These are phyloP conservation scores for Hymenoscyphus albidus DNA, from an alignment of 2,329 filamentous ascomycete species.

Conservation along the genomic window DNA sequence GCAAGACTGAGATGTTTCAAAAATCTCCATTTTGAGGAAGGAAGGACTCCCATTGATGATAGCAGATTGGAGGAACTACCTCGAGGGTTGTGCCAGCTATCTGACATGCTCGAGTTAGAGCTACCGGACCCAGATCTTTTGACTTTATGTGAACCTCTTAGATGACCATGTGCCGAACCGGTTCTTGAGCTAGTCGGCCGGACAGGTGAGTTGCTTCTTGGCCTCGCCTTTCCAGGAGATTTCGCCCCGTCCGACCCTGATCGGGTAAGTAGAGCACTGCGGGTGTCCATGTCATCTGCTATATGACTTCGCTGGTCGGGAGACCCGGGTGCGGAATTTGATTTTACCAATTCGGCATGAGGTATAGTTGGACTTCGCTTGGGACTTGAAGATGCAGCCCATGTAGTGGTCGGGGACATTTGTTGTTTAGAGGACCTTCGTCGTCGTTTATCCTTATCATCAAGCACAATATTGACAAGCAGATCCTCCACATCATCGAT, in stretches of 20 bases:
- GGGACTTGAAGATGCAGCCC: slow-evolving; percentile 55
- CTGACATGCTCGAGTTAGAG: slow-evolving; percentile 75
- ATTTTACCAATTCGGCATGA: slow-evolving; percentile 63
- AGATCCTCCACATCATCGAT: slow-evolving; percentile 89
- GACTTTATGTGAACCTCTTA: slow-evolving; percentile 66
- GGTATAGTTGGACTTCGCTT: slow-evolving; percentile 60
- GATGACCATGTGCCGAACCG: slow-evolving; percentile 52
- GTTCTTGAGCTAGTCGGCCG: slow-evolving; percentile 74
- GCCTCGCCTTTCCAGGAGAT: slow-evolving; percentile 42
- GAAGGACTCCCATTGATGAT: slow-evolving; percentile 64
- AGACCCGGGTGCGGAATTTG: slow-evolving; percentile 57
- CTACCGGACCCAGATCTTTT: slow-evolving; percentile 87
- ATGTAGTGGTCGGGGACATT: slow-evolving; percentile 71
- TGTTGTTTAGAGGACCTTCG: slow-evolving; percentile 84
- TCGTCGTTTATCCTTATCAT: slow-evolving; percentile 91
- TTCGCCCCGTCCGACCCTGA: slow-evolving; percentile 33
- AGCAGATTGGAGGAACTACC: slow-evolving; percentile 78
- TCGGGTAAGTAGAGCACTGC: slow-evolving; percentile 26
- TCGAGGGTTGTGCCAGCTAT: slow-evolving; percentile 58
- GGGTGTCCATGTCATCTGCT: slow-evolving; percentile 24
- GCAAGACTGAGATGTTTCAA: slow-evolving; percentile 86
- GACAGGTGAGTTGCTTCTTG: slow-evolving; percentile 75
- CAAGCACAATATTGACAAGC: slow-evolving; percentile 86
- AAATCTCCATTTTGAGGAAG: slow-evolving; percentile 90
- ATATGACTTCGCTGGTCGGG: slow-evolving; percentile 35